Base-by-base conservation (phyloP, 768 basidiomycete genomes). In the Lactarius quietus region DNA sequence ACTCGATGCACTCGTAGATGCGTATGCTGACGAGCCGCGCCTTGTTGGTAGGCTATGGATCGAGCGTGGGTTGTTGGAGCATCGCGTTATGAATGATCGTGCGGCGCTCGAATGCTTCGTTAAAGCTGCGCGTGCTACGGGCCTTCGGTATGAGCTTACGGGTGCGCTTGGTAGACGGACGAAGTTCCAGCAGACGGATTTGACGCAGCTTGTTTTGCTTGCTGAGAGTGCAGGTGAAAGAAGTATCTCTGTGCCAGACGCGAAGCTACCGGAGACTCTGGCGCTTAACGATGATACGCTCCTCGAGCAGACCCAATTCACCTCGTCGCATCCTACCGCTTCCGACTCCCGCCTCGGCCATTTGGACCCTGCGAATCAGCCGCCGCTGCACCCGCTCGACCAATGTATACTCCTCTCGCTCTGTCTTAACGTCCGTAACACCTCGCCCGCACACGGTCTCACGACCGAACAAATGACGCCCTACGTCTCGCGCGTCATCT, bases 261-360 rank as follows among this genome's bases (percentile, higher is more conserved):
- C n/a, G n/a, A n/a, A n/a, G n/a, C n/a, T 93, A 31, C 95, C 96
- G n/a, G 86, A 92, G 74, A 87, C 89, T 5, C 76, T 98, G 31
- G 79, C 82, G 2, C 81, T 98, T 55, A 96, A 98, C 75, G 97
- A 98, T 75, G 97, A 99, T 75, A 98, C 95, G 0, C 82, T 99
- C 20, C 83, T 99, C 45, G 97, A 99, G 77, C 87, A 90, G 70
- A 98, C 96, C 1, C 84, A 90, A 72, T 99, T 93, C 74, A 94
- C 93, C 10, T 88, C 89, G 14, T 88, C 92, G 2, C 78, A 79
- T 54, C 77, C 86, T 18, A 76, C 83, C 6, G 73, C 80, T 7
- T 62, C 73, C 4, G 75, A 73, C 29, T 81, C 84, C 12, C 76
- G 75, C 53, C 84, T 95, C 35, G 70, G 77, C 18, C 90, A 92